A percentile compares a stretch with the other conserved stretches of the same genome.
Conservation (phyloP, 768 basidiomycete species). For the Kockovaella imperatae region DNA sequence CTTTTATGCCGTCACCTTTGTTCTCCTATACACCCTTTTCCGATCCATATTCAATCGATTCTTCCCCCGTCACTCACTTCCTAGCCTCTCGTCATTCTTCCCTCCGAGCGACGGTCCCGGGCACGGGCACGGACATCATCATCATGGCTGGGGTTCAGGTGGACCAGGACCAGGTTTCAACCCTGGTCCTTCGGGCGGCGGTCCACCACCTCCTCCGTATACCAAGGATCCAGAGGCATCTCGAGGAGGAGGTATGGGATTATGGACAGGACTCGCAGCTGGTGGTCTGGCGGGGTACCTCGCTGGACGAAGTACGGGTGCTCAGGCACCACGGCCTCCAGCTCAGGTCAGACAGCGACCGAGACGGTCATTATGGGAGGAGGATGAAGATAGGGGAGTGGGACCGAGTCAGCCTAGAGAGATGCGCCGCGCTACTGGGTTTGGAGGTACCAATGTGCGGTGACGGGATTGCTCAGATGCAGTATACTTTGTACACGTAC, state of each 20-base stretch:
- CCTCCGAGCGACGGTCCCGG: slow-evolving; percentile 48
- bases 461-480: no score
- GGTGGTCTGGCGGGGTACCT: slow-evolving; percentile 59
- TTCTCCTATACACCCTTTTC: slow-evolving; percentile 52
- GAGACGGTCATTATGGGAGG: slow-evolving; percentile 8
- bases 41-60: slow-evolving; percentile 51
- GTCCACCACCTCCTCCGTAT: slow-evolving; percentile 38
- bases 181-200: slow-evolving; percentile 44
- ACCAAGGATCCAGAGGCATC: slow-evolving; percentile 40
- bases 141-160: slow-evolving; percentile 36
- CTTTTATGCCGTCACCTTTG: neutral
- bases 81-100: slow-evolving; percentile 33
- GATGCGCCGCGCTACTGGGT: slow-evolving; percentile 70
- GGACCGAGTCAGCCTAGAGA: slow-evolving; percentile 65
- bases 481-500: neutral
- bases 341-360: no score
- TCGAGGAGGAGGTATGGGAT: slow-evolving; percentile 53
- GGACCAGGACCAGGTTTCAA: slow-evolving; percentile 43
- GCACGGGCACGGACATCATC: slow-evolving; percentile 42
- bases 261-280: slow-evolving; percentile 73
- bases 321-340: no score
- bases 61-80: slow-evolving; percentile 40
- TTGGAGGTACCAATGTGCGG: slow-evolving; percentile 67
- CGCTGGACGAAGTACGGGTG: slow-evolving; percentile 4
- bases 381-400: slow-evolving; percentile 1